Percentiles rank a stretch among this genome's conserved stretches.
These are phyloP conservation scores for Sphaerobolus stellatus DNA, from an alignment of 1,284 basidiomycete genomes.

Conservation along the genomic window DNA sequence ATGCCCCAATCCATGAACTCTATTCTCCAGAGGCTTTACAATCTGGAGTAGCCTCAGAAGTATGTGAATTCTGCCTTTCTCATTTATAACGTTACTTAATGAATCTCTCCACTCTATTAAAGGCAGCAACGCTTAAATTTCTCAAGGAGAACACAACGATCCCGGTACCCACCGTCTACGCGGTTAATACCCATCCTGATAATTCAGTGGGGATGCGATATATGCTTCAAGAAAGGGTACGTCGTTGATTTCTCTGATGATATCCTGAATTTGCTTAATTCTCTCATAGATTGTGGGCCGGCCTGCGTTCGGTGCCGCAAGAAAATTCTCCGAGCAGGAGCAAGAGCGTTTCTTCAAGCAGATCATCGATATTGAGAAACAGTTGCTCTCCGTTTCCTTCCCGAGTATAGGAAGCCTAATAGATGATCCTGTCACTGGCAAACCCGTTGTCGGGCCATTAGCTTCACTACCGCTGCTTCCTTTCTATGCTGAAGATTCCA, in stretches of 20 bases:
- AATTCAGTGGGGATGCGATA: not conserved
- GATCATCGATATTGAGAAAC: not conserved
- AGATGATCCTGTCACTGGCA: not conserved
- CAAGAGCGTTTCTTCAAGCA: not conserved
- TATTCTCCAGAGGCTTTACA: too few species aligned
- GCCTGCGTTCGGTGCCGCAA: not conserved
- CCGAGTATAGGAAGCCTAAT: not conserved
- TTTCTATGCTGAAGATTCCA: not conserved
- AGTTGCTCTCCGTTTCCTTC: not conserved
- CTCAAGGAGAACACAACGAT: slow-evolving; percentile 2
- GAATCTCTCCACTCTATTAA: not conserved
- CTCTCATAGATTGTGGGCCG: not conserved
- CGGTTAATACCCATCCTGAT: not conserved
- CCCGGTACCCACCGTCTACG: slow-evolving; percentile 3
- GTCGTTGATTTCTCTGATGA: not conserved
- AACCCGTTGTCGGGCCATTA: not conserved
- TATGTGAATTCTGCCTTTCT: not conserved
- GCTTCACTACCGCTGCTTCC: not conserved
- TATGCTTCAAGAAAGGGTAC: slow-evolving; percentile 5
- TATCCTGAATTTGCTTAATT: not conserved
- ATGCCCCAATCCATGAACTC: not conserved
- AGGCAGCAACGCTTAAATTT: slow-evolving; percentile 1
- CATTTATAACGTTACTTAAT: not conserved
- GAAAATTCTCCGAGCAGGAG: not conserved
- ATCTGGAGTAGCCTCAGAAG: not conserved